These are phyloP conservation scores for Halenospora varia DNA, from an alignment of 495 filamentous ascomycete genomes.

Conservation along the genomic window DNA sequence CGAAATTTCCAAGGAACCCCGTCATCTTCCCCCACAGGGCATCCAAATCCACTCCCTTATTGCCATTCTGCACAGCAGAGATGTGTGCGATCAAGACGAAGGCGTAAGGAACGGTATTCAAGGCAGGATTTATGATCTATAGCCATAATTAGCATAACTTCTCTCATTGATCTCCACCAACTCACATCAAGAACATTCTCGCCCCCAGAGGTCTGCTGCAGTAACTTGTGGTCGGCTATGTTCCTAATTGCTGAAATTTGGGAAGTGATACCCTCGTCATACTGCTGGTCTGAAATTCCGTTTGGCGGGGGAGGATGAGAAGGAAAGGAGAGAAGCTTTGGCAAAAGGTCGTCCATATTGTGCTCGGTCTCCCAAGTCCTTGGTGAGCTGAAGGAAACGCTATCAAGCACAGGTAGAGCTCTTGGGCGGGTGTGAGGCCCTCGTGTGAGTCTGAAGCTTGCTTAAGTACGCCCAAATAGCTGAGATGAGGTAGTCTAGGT, in stretches of 20 bases:
- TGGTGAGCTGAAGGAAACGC: too few species aligned
- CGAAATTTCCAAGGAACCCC: constrained; percentile 48
- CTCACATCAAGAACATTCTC: constrained; percentile 35
- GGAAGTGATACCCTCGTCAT: constrained; percentile 32
- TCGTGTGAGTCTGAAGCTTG: background rate
- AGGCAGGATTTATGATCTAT: constrained; percentile 25
- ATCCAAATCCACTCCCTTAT: constrained; percentile 10
- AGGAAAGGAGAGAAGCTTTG: constrained; percentile 36
- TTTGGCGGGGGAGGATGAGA: constrained; percentile 33
- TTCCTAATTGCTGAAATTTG: constrained; percentile 28
- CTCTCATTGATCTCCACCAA: background rate
- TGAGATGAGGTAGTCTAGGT: background rate
- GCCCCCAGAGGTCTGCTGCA: constrained; percentile 28
- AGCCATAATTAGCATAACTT: constrained; percentile 5
- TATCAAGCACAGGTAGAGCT: background rate
- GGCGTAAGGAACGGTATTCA: constrained; percentile 26
- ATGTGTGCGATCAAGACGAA: constrained; percentile 22
- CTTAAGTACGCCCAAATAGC: background rate
- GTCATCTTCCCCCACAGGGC: constrained; percentile 44
- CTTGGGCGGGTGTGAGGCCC: background rate
- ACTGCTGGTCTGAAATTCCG: constrained; percentile 30
- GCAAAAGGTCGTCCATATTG: constrained; percentile 32
- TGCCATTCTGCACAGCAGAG: constrained; percentile 8
- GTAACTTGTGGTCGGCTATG: constrained; percentile 27
- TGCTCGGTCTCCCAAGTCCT: too few species aligned